A percentile compares a stretch with the other conserved stretches of the same genome.
phyloP scores from a whole-genome alignment of 257 asterid genomes.

The Henckelia pumila region DNA sequence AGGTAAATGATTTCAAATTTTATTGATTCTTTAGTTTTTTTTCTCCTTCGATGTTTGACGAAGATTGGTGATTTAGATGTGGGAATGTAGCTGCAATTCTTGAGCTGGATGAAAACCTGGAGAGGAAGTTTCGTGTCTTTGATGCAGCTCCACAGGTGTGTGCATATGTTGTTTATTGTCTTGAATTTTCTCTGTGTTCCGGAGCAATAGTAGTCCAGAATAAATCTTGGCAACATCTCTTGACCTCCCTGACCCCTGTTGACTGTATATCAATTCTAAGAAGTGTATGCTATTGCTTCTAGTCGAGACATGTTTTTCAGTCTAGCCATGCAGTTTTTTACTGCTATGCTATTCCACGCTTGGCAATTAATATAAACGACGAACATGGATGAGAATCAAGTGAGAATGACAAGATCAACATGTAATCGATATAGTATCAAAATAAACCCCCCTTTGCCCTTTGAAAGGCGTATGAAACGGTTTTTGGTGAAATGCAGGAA shows the following conservation, averaged over 20 bases:
- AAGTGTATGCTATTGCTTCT: background rate
- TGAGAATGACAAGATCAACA: background rate
- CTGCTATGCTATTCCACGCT: background rate
- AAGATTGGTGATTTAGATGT: conserved; percentile 51
- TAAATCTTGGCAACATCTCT: background rate
- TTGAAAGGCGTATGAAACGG: background rate
- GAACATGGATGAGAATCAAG: background rate
- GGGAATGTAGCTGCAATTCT: conserved; percentile 98
- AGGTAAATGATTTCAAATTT: conserved; percentile 38
- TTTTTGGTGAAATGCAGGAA: conserved; percentile 56
- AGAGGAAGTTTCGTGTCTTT: conserved; percentile 71
- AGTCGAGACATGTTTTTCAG: background rate
- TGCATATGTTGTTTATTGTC: conserved; percentile 15
- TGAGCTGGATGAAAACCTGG: conserved; percentile 84
- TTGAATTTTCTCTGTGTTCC: background rate
- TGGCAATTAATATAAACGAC: too few relatives aligned
- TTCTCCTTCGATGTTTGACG: conserved; percentile 13
- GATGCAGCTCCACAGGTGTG: conserved; percentile 96
- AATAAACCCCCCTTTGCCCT: background rate
- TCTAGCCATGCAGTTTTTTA: too few relatives aligned
- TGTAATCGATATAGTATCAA: background rate
- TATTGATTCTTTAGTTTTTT: background rate
- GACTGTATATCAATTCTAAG: background rate
- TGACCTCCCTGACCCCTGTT: too few relatives aligned
- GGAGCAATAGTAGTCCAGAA: background rate